These are phyloP conservation scores for Tritrichomonas foetus DNA, from an alignment of 208 protist species.

Conservation along the genomic window DNA sequence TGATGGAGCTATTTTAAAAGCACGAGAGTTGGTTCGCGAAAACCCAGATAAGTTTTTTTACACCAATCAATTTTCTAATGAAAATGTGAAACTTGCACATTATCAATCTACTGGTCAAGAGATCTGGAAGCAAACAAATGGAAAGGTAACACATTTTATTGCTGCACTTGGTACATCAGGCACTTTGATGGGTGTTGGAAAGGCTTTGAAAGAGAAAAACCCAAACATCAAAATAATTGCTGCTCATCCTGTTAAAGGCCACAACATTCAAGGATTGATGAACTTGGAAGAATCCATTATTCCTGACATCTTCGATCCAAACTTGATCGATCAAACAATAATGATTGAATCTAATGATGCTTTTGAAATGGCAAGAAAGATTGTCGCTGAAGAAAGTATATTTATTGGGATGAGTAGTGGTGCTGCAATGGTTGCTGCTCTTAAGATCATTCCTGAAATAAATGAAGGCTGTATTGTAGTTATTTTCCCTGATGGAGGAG, in stretches of 20 bases:
- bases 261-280: neutral
- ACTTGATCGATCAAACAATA: neutral
- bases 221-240: slow-evolving; percentile 14
- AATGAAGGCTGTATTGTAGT: neutral
- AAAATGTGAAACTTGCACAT: slow-evolving; percentile 72
- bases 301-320: neutral
- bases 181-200: slow-evolving; percentile 2
- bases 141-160: slow-evolving; percentile 17
- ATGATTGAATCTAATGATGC: neutral
- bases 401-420: neutral
- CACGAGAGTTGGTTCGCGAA: neutral
- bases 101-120: slow-evolving; percentile 75
- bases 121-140: slow-evolving; percentile 53
- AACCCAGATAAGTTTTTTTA: slow-evolving; percentile 36
- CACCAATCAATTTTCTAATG: slow-evolving; percentile 68
- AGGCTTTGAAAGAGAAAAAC: neutral
- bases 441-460: neutral
- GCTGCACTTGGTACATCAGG: neutral
- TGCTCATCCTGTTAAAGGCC: neutral
- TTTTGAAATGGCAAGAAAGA: neutral
- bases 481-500: neutral
- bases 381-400: neutral
- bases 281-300: neutral
- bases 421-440: neutral
- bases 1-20: slow-evolving; percentile 72